Conservation (phyloP, 2,329 filamentous ascomycete species). For the Xylariaceae sp. region DNA sequence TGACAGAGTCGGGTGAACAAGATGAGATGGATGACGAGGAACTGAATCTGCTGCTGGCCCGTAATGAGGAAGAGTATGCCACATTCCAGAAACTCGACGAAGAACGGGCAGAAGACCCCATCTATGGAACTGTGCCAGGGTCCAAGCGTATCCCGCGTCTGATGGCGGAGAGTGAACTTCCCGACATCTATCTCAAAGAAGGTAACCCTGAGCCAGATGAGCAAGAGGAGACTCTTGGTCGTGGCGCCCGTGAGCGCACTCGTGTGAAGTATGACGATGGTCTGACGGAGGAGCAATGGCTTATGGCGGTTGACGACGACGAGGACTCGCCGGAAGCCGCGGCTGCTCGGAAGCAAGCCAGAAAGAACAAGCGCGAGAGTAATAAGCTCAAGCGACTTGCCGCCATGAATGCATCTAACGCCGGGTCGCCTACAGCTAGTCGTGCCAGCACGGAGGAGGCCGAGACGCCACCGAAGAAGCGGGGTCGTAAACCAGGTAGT, state of each 20-base stretch:
- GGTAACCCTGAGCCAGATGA: constrained; percentile 77
- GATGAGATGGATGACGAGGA: constrained; percentile 99
- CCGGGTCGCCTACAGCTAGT: constrained; percentile 73
- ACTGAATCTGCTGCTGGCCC: constrained; percentile 88
- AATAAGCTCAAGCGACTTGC: constrained; percentile 64
- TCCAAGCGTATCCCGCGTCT: constrained; percentile 68
- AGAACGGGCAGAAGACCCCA: constrained; percentile 58
- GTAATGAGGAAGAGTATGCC: constrained; percentile 71
- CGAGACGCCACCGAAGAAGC: constrained; percentile 70
- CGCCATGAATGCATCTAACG: constrained; percentile 36
- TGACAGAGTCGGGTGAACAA: constrained; percentile 65
- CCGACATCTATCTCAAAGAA: constrained; percentile 88
- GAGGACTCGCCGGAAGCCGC: constrained; percentile 92
- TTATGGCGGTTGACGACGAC: constrained; percentile 94
- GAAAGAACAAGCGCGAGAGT: constrained; percentile 70
- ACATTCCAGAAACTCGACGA: constrained; percentile 81
- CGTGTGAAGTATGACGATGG: constrained; percentile 95
- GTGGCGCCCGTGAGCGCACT: constrained; percentile 90
- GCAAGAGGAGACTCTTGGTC: constrained; percentile 70
- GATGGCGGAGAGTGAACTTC: constrained; percentile 80
- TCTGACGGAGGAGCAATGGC: constrained; percentile 97
- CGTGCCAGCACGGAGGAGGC: constrained; percentile 79
- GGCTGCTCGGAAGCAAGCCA: constrained; percentile 80
- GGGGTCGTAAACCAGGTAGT: constrained; percentile 71
- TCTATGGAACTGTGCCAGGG: constrained; percentile 64